Evolutionary conservation across 345 rosid species (phyloP).

Genomic region (Combretum micranthum): DNA sequence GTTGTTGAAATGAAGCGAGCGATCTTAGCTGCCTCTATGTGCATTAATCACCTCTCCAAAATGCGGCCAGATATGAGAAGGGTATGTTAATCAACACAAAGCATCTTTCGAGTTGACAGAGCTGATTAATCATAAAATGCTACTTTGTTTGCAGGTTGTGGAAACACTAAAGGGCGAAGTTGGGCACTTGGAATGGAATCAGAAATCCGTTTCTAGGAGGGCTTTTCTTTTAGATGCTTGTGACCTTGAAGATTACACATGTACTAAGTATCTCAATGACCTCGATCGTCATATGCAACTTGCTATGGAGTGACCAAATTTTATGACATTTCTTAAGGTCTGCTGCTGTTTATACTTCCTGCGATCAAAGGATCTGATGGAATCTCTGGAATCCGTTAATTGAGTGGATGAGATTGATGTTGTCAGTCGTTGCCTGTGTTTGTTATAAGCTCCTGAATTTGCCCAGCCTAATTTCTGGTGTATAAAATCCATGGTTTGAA

Average conservation of each 20-base stretch:
- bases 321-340: too few relatives aligned
- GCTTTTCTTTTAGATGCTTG: slow-evolving; percentile 36
- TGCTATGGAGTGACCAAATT: slow-evolving; percentile 43
- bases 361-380: too few relatives aligned
- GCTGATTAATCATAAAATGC: not conserved
- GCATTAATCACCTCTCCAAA: slow-evolving; percentile 55
- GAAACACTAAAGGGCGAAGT: slow-evolving; percentile 58
- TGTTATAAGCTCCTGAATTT: too few relatives aligned
- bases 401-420: too few relatives aligned
- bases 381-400: too few relatives aligned
- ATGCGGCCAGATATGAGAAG: slow-evolving; percentile 71
- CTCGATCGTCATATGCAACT: slow-evolving; percentile 80
- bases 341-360: too few relatives aligned
- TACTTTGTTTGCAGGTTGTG: slow-evolving; percentile 33
- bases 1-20: slow-evolving; percentile 51
- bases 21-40: slow-evolving; percentile 64
- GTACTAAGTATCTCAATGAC: slow-evolving; percentile 58
- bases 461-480: too few relatives aligned
- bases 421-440: too few relatives aligned
- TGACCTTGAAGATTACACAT: slow-evolving; percentile 68
- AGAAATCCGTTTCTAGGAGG: slow-evolving; percentile 31
- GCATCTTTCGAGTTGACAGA: not conserved
- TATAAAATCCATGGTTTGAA: too few relatives aligned
- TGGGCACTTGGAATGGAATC: slow-evolving; percentile 30
- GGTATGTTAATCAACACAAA: slow-evolving; percentile 22